Percentiles rank a stretch among this genome's conserved stretches.
phyloP scores from a whole-genome alignment of 1,139 yeast species.

The Pichia norvegensis region DNA sequence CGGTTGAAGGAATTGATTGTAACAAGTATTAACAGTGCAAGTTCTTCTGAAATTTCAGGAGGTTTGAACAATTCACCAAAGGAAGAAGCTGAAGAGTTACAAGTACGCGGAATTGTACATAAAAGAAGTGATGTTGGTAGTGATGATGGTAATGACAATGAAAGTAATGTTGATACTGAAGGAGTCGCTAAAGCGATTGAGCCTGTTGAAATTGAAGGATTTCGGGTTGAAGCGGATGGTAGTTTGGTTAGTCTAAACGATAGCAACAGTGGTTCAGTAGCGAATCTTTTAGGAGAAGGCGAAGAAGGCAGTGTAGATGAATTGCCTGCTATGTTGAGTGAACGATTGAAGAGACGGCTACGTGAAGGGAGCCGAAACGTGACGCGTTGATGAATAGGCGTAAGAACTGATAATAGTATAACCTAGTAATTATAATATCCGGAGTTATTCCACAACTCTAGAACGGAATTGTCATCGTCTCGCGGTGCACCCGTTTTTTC shows the following conservation, averaged over 20 bases:
- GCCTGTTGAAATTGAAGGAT: constrained; percentile 6
- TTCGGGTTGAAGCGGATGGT: constrained; percentile 8
- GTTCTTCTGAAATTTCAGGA: background rate
- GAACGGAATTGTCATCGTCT: too few species aligned
- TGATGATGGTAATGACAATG: background rate
- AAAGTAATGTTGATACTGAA: too few species aligned
- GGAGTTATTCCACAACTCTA: too few species aligned
- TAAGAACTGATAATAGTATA: background rate
- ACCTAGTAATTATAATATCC: too few species aligned
- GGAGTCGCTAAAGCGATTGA: background rate
- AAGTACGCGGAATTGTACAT: background rate
- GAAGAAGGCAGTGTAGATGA: background rate
- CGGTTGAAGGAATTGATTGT: constrained; percentile 14
- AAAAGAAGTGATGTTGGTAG: constrained; percentile 2
- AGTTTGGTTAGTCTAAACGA: constrained; percentile 5
- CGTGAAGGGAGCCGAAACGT: constrained; percentile 16
- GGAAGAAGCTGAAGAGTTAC: background rate
- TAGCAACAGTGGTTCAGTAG: background rate
- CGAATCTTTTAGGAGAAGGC: background rate
- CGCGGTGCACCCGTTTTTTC: too few species aligned
- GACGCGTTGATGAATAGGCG: constrained; percentile 5
- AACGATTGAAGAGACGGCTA: constrained; percentile 23
- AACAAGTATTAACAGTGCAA: constrained; percentile 9
- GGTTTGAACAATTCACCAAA: background rate
- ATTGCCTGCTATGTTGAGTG: constrained; percentile 19